Evolutionary conservation across 2,329 filamentous ascomycete species (phyloP).

Genomic region (Aspergillus puulaauensis): DNA sequence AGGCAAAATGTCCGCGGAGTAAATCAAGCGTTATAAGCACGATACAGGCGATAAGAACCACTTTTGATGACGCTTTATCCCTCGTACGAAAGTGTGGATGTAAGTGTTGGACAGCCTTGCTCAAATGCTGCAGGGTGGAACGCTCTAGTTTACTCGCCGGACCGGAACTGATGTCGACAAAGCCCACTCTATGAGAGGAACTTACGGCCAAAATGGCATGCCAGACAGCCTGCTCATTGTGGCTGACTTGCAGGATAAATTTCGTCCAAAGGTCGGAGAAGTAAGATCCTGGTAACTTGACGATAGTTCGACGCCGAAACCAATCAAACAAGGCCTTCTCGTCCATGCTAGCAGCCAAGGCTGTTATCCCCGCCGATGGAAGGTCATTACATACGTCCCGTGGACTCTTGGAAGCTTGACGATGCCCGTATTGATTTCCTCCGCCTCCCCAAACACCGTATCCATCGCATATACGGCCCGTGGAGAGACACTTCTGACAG

Average conservation of each 20-base stretch:
- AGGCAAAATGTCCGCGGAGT: conserved; percentile 32
- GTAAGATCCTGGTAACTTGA: conserved; percentile 39
- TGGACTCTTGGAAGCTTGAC: background rate
- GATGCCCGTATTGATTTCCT: conserved; percentile 23
- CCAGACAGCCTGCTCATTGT: conserved; percentile 41
- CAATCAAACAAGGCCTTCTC: conserved; percentile 29
- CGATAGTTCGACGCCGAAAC: conserved; percentile 24
- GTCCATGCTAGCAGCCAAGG: conserved; percentile 11
- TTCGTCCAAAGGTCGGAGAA: conserved; percentile 40
- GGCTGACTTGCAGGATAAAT: conserved; percentile 40
- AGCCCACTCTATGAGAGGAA: conserved; percentile 31
- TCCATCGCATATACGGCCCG: conserved; percentile 28
- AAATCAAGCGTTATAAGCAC: conserved; percentile 45
- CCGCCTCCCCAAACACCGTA: conserved; percentile 45
- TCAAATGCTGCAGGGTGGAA: conserved; percentile 40
- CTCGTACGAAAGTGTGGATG: conserved; percentile 24
- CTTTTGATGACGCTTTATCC: conserved; percentile 29
- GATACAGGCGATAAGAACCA: conserved; percentile 45
- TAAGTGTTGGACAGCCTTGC: conserved; percentile 33
- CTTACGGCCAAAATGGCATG: conserved; percentile 45
- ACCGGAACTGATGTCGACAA: conserved; percentile 13
- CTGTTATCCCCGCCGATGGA: background rate
- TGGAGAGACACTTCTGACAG: conserved; percentile 5
- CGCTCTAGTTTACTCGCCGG: conserved; percentile 23
- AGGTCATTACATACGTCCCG: background rate